These are phyloP conservation scores for Yamadazyma jaroonii DNA, from an alignment of 1,139 yeast species.

Conservation along the genomic window DNA sequence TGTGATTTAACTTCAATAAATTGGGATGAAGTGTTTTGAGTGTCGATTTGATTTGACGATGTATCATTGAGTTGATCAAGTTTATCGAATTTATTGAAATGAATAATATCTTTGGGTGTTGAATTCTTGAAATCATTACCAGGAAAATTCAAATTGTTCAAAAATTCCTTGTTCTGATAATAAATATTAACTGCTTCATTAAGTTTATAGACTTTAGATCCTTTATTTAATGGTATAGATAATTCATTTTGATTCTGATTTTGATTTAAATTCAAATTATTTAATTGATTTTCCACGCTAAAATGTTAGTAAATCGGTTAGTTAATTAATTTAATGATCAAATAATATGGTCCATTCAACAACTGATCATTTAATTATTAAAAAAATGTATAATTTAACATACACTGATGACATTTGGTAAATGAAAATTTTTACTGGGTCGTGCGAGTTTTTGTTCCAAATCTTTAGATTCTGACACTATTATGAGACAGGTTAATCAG, in stretches of 20 bases:
- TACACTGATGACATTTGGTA: conserved; percentile 4
- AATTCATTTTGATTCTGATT: conserved; percentile 1
- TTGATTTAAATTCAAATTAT: conserved; percentile 1
- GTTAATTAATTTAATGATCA: too few relatives aligned
- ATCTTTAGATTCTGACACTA: too few relatives aligned
- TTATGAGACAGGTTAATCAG: too few relatives aligned
- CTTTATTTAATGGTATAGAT: conserved; percentile 37
- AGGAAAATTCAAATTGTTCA: neutral
- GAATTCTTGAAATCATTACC: conserved; percentile 1
- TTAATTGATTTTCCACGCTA: conserved; percentile 6
- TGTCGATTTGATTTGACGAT: neutral
- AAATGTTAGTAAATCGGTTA: conserved; percentile 8
- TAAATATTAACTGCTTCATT: conserved; percentile 56
- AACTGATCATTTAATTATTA: too few relatives aligned
- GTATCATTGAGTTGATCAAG: neutral
- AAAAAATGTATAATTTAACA: neutral
- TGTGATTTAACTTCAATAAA: too few relatives aligned
- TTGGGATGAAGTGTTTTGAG: too few relatives aligned
- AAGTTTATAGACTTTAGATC: conserved; percentile 43
- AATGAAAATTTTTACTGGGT: conserved; percentile 4
- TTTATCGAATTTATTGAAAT: neutral
- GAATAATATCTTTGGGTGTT: conserved; percentile 2
- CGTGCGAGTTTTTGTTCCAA: conserved; percentile 2
- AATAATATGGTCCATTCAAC: too few relatives aligned
- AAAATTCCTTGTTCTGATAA: conserved; percentile 36